Conservation (phyloP, 768 basidiomycete species). For the Podaxis sp. region DNA sequence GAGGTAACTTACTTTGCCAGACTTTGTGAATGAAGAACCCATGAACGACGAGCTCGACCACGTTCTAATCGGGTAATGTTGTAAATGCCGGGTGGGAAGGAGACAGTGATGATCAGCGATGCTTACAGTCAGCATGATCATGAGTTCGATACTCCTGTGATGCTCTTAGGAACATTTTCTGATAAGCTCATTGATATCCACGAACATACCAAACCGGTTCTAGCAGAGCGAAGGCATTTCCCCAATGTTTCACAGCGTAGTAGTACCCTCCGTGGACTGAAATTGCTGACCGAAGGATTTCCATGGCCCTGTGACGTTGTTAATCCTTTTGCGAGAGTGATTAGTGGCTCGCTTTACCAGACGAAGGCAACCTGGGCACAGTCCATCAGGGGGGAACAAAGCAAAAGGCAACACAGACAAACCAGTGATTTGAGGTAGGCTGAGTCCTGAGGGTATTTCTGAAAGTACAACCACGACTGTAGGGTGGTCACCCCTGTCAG, state of each 20-base stretch:
- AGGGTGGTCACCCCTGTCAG: constrained; percentile 1
- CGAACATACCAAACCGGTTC: not conserved
- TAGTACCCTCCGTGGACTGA: not conserved
- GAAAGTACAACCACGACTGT: constrained; percentile 5
- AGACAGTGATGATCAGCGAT: not conserved
- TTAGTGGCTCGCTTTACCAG: not conserved
- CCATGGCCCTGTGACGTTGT: not conserved
- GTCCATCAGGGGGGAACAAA: not conserved
- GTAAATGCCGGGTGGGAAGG: not conserved
- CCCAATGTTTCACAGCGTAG: constrained; percentile 4
- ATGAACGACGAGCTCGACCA: not conserved
- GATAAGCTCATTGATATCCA: too few species aligned
- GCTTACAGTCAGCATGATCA: not conserved
- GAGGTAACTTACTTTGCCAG: not conserved
- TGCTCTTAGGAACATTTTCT: not conserved
- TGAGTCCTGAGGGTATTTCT: not conserved
- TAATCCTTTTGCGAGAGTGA: too few species aligned
- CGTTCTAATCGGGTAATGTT: not conserved
- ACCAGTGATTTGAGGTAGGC: not conserved
- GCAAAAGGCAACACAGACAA: not conserved
- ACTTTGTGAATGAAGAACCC: constrained; percentile 7
- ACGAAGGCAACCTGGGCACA: not conserved
- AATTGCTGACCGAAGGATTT: not conserved
- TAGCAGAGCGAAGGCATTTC: not conserved
- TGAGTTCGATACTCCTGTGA: not conserved